Conservation (phyloP, 768 basidiomycete species). For the Rhizopogon sp. region DNA sequence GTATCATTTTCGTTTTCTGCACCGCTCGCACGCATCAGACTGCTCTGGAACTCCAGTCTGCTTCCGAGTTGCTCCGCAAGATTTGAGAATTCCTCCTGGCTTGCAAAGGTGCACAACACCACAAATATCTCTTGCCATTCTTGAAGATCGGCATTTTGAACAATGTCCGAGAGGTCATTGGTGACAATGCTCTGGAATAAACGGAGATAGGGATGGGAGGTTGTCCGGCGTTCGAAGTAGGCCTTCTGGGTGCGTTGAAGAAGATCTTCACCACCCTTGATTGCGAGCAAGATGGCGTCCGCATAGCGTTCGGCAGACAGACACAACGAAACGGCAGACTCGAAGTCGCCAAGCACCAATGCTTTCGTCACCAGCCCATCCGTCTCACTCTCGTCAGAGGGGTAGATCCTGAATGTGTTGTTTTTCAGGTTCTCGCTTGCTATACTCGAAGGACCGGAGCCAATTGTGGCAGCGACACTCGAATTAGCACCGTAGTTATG, state of each 20-base stretch:
- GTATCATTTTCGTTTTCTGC: slow-evolving; percentile 28
- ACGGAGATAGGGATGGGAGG: slow-evolving; percentile 79
- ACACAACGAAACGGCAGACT: slow-evolving; percentile 86
- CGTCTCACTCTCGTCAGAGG: slow-evolving; percentile 77
- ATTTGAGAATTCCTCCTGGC: slow-evolving; percentile 75
- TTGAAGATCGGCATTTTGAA: slow-evolving; percentile 90
- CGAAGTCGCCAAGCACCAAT: slow-evolving; percentile 93
- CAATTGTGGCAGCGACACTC: slow-evolving; percentile 91
- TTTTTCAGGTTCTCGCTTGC: slow-evolving; percentile 69
- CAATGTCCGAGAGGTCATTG: slow-evolving; percentile 88
- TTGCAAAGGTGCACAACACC: slow-evolving; percentile 91
- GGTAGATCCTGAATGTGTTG: slow-evolving; percentile 89
- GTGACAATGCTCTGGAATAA: slow-evolving; percentile 93
- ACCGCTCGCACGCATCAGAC: slow-evolving; percentile 43
- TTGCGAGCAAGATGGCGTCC: slow-evolving; percentile 91
- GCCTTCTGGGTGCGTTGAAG: slow-evolving; percentile 85
- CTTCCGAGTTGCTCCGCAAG: slow-evolving; percentile 90
- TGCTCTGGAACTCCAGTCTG: slow-evolving; percentile 82
- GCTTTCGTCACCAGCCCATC: slow-evolving; percentile 90
- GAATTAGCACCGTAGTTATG: slow-evolving; percentile 78
- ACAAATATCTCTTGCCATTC: slow-evolving; percentile 99
- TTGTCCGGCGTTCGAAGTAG: slow-evolving; percentile 83
- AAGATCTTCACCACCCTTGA: slow-evolving; percentile 84
- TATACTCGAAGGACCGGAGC: slow-evolving; percentile 84
- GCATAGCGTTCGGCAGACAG: slow-evolving; percentile 86